Conservation (phyloP, 257 asterid species). For the Solanum appendiculatum region DNA sequence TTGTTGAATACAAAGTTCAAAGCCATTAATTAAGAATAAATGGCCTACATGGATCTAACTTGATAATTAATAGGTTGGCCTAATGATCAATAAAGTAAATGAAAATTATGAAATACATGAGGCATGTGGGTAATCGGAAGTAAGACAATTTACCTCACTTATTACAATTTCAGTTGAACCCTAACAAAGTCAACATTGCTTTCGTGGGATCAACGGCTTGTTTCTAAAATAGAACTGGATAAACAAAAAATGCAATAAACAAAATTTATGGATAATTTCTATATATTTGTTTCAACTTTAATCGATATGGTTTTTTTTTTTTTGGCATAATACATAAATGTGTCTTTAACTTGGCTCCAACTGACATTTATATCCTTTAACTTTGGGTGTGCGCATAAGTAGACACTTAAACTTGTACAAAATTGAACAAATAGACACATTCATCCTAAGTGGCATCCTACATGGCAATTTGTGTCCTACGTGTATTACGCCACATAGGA, state of each 20-base stretch:
- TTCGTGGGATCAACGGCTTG: not conserved
- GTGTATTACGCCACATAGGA: not conserved
- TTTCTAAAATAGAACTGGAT: not conserved
- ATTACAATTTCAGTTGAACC: not conserved
- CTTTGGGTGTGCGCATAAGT: rapidly evolving
- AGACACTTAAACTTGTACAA: not conserved
- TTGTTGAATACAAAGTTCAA: not conserved
- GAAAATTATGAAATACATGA: not conserved
- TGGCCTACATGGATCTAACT: not conserved
- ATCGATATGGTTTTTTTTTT: not conserved
- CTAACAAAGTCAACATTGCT: not conserved
- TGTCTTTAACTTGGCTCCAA: not conserved
- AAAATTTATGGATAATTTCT: not conserved
- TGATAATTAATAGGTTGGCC: not conserved
- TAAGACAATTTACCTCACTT: not conserved
- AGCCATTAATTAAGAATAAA: not conserved
- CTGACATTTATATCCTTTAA: rapidly evolving
- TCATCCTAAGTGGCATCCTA: no score
- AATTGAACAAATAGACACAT: rapidly evolving
- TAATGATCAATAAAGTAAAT: not conserved
- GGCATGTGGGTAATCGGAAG: not conserved
- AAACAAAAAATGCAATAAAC: not conserved
- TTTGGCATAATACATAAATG: rapidly evolving
- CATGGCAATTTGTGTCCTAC: not conserved
- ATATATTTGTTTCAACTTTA: not conserved